Base-by-base conservation (phyloP, 192 early-diverging fungal species). In the Cladochytrium replicatum region DNA sequence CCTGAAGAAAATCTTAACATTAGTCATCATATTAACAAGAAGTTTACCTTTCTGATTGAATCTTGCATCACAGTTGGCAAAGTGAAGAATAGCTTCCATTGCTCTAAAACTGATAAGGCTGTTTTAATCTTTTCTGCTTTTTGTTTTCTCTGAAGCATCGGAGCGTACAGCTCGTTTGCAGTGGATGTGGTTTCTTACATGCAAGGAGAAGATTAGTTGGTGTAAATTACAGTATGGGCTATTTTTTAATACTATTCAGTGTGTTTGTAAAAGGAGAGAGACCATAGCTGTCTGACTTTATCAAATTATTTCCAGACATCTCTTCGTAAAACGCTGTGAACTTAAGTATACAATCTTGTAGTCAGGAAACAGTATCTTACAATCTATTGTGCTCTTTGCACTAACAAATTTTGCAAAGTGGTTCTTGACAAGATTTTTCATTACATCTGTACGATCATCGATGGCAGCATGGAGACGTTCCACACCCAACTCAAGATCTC, bases 341-440 rank as follows among this genome's bases (percentile, higher is more conserved):
- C 21, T 23, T 15, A 32, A 13, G 7, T 15, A 25, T 15, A 6
- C 29, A 47, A 7, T n/a, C 23, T 51, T 55, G 5, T 13, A 25
- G 29, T 22, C 17, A 43, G 29, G 32, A 46, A 37, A 49, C 8
- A 43, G 32, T 25, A 63, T 30, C 51, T 28, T 21, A 93, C 85
- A 83, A 50, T 98, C 94, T 41, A 98, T 93, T 1, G 89, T 93
- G 60, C 78, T 86, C 69, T 93, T 93, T 11, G 94, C 91, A 32
- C 76, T 85, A 6, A 98, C 92, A 62, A 98, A 98, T 30, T 90
- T 82, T 58, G 93, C 89, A 75, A 98, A 98, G 60, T 98, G 89
- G 49, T 85, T 86, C 60, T 95, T 88, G 34, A 98, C 94, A 21
- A 94, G 60, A 26, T 78, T 81, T 52, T 89, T 91, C 15, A 93